Base-by-base conservation (phyloP, 169 alveolate species). In the Perkinsus olseni region DNA sequence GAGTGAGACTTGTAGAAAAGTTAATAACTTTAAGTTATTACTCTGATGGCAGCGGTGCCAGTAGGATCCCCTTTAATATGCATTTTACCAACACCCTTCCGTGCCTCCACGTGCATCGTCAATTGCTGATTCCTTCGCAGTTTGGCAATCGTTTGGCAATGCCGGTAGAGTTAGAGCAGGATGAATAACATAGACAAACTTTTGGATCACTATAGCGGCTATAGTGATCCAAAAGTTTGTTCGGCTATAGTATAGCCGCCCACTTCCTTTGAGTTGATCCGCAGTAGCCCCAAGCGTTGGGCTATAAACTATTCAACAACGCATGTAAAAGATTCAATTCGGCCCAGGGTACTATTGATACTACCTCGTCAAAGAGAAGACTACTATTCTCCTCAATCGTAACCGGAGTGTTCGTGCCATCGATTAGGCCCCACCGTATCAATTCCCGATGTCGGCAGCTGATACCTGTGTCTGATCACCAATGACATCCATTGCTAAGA, bases 51-150 rank as follows among this genome's bases (percentile, higher is more conserved):
- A 62, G 17, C 96, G 20, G 97, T 96, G 39, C 96, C 95, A 0
- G 96, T 97, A 0, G 98, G 98, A 45, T 96, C 94, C 98, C 98
- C 96, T 93, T 97, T 97, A 0, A 97, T 97, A 96, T 97, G 98
- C 93, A 95, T 96, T 94, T 96, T 97, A 24, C 98, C 98, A 28
- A 96, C 96, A 31, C 98, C 98, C 93, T 96, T 96, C 45, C 95
- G 94, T 0, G 97, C 98, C 37, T 97, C 96, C 51, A 96, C 93
- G n/a, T 96, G 95, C 94, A 96, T 95, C 93, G 96, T 96, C 39
- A 97, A 95, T 74, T 96, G 93, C 93, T 97, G 96, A 38, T 96
- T 96, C 93, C 96, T 96, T 92, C 95, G 94, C 39, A 97, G 95
- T 91, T 96, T 96, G 20, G 97, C 94, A 34, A 97, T n/a, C n/a